Evolutionary conservation across 345 rosid genomes (phyloP).

Genomic region (Abelmoschus esculentus): DNA sequence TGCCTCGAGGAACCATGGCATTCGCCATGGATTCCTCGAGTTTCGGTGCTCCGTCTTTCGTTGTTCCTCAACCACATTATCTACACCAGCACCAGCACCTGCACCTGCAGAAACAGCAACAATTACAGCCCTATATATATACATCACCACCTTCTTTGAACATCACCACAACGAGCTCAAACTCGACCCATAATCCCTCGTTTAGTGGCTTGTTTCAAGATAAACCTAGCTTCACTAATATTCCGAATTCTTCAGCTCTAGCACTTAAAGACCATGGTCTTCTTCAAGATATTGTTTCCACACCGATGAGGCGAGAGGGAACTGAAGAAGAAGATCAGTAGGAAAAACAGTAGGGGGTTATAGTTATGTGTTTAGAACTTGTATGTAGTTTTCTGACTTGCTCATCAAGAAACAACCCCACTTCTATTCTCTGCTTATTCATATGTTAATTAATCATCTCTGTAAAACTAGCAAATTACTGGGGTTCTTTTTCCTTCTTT

Average conservation of each 20-base stretch:
- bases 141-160: slow-evolving; percentile 31
- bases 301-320: slow-evolving; percentile 47
- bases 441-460: not conserved
- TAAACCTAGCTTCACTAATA: slow-evolving; percentile 14
- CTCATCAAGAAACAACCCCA: too few species aligned
- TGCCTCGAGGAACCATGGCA: slow-evolving; percentile 57
- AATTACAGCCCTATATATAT: slow-evolving; percentile 25
- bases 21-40: slow-evolving; percentile 19
- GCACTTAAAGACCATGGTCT: slow-evolving; percentile 65
- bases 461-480: not conserved
- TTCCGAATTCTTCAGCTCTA: slow-evolving; percentile 19
- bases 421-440: not conserved
- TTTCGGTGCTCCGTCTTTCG: slow-evolving; percentile 34
- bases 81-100: slow-evolving; percentile 14
- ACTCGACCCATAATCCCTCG: slow-evolving; percentile 11
- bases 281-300: slow-evolving; percentile 84
- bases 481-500: too few species aligned
- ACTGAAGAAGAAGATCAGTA: slow-evolving; percentile 24
- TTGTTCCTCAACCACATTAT: slow-evolving; percentile 38
- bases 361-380: slow-evolving; percentile 8
- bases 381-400: slow-evolving; percentile 30
- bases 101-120: slow-evolving; percentile 14
- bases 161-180: slow-evolving; percentile 21
- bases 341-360: not conserved
- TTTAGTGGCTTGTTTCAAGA: slow-evolving; percentile 29